Conservation (phyloP, 192 early-diverging fungal genomes). For the Backusella australiensis region DNA sequence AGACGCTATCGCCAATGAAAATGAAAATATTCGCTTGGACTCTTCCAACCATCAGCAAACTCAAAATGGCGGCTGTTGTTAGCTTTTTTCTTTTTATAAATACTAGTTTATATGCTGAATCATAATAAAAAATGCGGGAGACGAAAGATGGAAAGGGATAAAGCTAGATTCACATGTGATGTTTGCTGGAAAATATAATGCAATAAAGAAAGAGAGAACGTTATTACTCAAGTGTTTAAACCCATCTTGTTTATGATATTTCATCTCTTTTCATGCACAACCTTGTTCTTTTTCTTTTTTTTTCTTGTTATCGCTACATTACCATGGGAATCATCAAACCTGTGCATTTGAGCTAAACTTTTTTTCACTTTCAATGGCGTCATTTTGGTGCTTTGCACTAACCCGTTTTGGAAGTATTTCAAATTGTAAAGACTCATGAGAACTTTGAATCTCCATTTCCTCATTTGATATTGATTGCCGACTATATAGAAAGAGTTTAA, state of each 20-base stretch:
- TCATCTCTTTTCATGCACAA: too few species aligned
- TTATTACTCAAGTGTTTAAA: neutral
- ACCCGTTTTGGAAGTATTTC: neutral
- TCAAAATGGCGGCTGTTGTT: slow-evolving; percentile 6
- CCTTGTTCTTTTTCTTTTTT: too few species aligned
- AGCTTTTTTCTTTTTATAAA: neutral
- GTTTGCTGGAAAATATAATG: neutral
- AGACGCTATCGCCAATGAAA: neutral
- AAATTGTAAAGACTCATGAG: too few species aligned
- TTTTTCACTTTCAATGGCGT: neutral
- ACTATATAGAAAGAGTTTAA: too few species aligned
- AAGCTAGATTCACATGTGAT: neutral
- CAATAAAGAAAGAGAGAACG: neutral
- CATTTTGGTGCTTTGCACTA: neutral
- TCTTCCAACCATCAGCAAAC: slow-evolving; percentile 11
- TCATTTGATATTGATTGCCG: too few species aligned
- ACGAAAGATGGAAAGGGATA: too few species aligned
- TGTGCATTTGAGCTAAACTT: neutral
- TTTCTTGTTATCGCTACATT: neutral
- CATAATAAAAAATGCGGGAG: neutral
- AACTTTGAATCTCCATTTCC: too few species aligned
- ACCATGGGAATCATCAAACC: neutral
- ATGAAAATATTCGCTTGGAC: slow-evolving; percentile 12
- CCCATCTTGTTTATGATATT: too few species aligned
- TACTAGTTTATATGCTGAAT: neutral